A percentile compares a stretch with the other conserved stretches of the same genome.
These are phyloP conservation scores for Globisporangium recalcitrans DNA, from an alignment of 352 stramenopile genomes.

Conservation along the genomic window DNA sequence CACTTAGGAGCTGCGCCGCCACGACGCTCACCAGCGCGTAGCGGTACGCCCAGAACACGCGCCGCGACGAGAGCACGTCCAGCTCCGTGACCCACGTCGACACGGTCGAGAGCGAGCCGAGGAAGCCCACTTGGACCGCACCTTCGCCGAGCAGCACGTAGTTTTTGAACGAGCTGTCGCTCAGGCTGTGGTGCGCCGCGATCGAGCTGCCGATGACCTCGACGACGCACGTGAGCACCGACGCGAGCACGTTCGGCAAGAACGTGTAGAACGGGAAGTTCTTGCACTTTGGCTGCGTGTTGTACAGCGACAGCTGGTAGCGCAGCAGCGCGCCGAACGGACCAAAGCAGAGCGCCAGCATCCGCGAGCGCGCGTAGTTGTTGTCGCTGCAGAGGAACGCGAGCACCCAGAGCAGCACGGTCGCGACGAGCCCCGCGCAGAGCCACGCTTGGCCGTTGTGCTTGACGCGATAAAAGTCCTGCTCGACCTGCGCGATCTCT, in stretches of 20 bases:
- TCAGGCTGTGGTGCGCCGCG: constrained; percentile 17
- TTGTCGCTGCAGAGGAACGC: constrained; percentile 32
- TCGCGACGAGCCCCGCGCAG: constrained; percentile 18
- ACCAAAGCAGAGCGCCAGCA: constrained; percentile 52
- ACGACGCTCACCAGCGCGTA: constrained; percentile 45
- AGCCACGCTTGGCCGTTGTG: constrained; percentile 31
- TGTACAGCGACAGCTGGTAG: constrained; percentile 52
- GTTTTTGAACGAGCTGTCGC: constrained; percentile 24
- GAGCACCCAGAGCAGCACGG: constrained; percentile 37
- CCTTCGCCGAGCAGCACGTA: constrained; percentile 47
- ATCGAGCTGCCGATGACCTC: constrained; percentile 36
- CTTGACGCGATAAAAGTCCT: constrained; percentile 34
- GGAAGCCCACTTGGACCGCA: constrained; percentile 41
- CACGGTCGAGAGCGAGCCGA: constrained; percentile 66
- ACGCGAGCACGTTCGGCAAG: constrained; percentile 52
- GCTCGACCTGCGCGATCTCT: constrained; percentile 42
- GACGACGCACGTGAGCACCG: constrained; percentile 38
- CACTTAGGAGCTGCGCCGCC: constrained; percentile 46
- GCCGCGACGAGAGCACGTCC: constrained; percentile 37
- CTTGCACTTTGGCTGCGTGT: constrained; percentile 40
- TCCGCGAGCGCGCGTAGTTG: constrained; percentile 45
- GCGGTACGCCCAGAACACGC: constrained; percentile 45
- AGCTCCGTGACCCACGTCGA: constrained; percentile 67
- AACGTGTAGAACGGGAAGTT: constrained; percentile 64
- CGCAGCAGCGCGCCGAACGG: constrained; percentile 52